phyloP scores from a whole-genome alignment of 2,329 filamentous ascomycete species.

The Botrytis elliptica region DNA sequence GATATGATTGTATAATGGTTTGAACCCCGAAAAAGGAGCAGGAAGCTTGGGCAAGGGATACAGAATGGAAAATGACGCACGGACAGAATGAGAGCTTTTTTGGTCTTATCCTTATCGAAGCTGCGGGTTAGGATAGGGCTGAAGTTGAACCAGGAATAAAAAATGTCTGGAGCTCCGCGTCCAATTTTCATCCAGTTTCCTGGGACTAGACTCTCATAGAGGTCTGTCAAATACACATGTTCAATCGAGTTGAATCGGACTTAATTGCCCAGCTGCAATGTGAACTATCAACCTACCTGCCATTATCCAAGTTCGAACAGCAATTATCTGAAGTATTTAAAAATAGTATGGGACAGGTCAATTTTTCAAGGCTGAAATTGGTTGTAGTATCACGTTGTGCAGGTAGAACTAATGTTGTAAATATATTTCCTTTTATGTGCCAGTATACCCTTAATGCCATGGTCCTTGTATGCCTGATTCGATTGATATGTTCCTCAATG shows the following conservation, averaged over 20 bases:
- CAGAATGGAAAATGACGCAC: not conserved
- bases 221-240: not conserved
- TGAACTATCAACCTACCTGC: not conserved
- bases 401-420: constrained; percentile 10
- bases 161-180: not conserved
- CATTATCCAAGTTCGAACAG: not conserved
- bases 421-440: constrained; percentile 11
- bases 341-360: not conserved
- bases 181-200: not conserved
- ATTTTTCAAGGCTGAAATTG: not conserved
- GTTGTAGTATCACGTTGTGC: not conserved
- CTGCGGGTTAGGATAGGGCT: constrained; percentile 5
- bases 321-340: not conserved
- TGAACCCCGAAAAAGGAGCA: not conserved
- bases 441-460: not conserved
- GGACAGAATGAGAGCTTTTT: not conserved
- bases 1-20: not conserved
- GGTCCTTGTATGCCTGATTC: constrained; percentile 4
- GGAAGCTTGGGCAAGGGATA: constrained; percentile 1
- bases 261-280: not conserved
- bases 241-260: not conserved
- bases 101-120: constrained; percentile 20
- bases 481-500: constrained; percentile 38
- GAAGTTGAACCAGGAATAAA: not conserved
- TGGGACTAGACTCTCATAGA: not conserved